These are phyloP conservation scores for Parathielavia hyrcaniae DNA, from an alignment of 495 filamentous ascomycete species.

Conservation along the genomic window DNA sequence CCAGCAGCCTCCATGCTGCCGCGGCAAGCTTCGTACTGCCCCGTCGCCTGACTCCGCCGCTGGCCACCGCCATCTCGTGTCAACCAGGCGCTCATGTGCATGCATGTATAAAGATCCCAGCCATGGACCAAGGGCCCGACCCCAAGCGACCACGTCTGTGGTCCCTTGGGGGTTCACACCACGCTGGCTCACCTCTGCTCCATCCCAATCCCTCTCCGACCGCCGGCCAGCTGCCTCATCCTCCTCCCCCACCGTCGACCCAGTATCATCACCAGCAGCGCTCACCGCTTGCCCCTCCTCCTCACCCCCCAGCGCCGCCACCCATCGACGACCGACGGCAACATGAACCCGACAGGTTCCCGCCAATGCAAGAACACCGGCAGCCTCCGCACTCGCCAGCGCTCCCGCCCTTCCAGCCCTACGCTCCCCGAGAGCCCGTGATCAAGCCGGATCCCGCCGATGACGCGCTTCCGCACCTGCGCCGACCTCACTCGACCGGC, in stretches of 20 bases:
- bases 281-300: conserved; percentile 28
- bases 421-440: conserved; percentile 40
- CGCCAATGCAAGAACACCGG: conserved; percentile 46
- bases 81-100: conserved; percentile 35
- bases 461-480: conserved; percentile 41
- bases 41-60: conserved; percentile 26
- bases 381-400: conserved; percentile 45
- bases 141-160: conserved; percentile 46
- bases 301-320: conserved; percentile 15
- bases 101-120: conserved; percentile 40
- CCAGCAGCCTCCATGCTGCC: conserved; percentile 21
- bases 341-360: conserved; percentile 45
- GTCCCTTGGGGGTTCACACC: conserved; percentile 38
- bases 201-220: conserved; percentile 42
- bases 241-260: conserved; percentile 38
- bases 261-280: conserved; percentile 34
- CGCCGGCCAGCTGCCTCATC: conserved; percentile 35
- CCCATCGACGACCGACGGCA: conserved; percentile 45
- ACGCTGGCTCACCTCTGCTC: conserved; percentile 42
- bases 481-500: conserved; percentile 41
- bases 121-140: conserved; percentile 48
- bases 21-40: conserved; percentile 22
- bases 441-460: conserved; percentile 48
- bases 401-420: conserved; percentile 38
- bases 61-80: conserved; percentile 35